Evolutionary conservation across 352 stramenopile species (phyloP).

Genomic region (Globisporangium spinosum): DNA sequence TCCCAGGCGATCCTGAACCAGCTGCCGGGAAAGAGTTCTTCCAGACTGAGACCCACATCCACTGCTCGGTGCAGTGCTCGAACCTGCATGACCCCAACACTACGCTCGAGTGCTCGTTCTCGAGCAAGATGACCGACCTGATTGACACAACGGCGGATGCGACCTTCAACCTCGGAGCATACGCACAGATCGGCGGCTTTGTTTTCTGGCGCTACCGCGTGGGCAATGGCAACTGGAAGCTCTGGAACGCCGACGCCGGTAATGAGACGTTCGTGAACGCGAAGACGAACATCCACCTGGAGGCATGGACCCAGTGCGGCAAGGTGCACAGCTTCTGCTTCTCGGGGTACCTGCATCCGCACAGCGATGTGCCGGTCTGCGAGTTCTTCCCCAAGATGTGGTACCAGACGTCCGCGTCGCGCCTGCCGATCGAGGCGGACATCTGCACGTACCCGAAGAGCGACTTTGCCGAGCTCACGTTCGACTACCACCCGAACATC

Average conservation of each 20-base stretch:
- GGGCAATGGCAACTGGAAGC: constrained; percentile 24
- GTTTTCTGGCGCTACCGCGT: constrained; percentile 70
- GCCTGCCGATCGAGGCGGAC: constrained; percentile 23
- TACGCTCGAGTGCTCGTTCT: constrained; percentile 32
- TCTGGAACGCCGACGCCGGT: constrained; percentile 27
- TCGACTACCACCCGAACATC: constrained; percentile 50
- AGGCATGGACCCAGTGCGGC: constrained; percentile 62
- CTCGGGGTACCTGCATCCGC: constrained; percentile 46
- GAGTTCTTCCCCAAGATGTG: constrained; percentile 62
- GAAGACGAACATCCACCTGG: constrained; percentile 45
- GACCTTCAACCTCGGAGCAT: constrained; percentile 18
- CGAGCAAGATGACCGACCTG: constrained; percentile 32
- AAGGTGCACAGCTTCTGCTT: constrained; percentile 43
- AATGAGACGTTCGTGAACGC: constrained; percentile 34
- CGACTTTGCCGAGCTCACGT: constrained; percentile 65
- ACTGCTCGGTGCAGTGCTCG: constrained; percentile 51
- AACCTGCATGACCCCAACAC: constrained; percentile 26
- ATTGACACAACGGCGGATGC: constrained; percentile 27
- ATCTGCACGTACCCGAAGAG: constrained; percentile 56
- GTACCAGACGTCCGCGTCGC: constrained; percentile 50
- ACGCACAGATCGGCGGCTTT: constrained; percentile 28
- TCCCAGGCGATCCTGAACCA: constrained; percentile 38
- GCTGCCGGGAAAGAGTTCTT: constrained; percentile 34
- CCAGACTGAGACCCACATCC: constrained; percentile 57
- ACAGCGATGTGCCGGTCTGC: constrained; percentile 43